These are phyloP conservation scores for Fusarium graminum DNA, from an alignment of 2,329 filamentous ascomycete species.

Conservation along the genomic window DNA sequence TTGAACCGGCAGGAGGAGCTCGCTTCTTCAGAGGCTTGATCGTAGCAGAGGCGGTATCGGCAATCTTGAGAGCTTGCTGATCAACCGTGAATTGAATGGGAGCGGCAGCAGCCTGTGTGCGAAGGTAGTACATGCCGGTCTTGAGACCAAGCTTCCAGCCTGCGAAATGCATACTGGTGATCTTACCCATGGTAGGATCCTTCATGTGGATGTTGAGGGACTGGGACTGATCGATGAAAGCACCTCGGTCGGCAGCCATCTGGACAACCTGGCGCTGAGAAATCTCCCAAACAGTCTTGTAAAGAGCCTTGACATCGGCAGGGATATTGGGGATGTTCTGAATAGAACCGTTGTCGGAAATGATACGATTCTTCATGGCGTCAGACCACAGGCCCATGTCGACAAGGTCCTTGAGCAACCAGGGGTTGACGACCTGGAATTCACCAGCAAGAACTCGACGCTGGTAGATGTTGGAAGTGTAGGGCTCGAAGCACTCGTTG, in stretches of 20 bases:
- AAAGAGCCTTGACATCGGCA: slow-evolving; percentile 92
- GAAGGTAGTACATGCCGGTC: slow-evolving; percentile 99
- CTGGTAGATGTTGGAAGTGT: slow-evolving; percentile 99
- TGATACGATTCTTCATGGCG: slow-evolving; percentile 99
- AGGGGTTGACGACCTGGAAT: slow-evolving; percentile 99
- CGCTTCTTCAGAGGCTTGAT: slow-evolving; percentile 77
- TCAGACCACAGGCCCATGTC: slow-evolving; percentile 99
- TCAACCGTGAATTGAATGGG: slow-evolving; percentile 99
- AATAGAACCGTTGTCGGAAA: slow-evolving; percentile 93
- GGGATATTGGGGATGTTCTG: slow-evolving; percentile 98
- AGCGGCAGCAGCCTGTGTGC: slow-evolving; percentile 94
- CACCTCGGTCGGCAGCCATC: slow-evolving; percentile 98
- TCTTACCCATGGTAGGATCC: slow-evolving; percentile 99
- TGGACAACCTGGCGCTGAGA: slow-evolving; percentile 95
- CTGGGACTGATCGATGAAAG: slow-evolving; percentile 99
- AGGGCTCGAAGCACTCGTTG: slow-evolving; percentile 99
- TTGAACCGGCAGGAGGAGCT: slow-evolving; percentile 64
- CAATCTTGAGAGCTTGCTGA: slow-evolving; percentile 91
- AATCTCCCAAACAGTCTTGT: slow-evolving; percentile 99
- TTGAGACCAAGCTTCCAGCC: slow-evolving; percentile 99
- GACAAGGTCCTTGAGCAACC: slow-evolving; percentile 97
- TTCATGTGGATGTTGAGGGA: slow-evolving; percentile 99
- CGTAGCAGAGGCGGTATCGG: slow-evolving; percentile 82
- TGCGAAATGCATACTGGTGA: slow-evolving; percentile 99
- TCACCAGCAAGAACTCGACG: slow-evolving; percentile 97